A percentile compares a stretch with the other conserved stretches of the same genome.
These are phyloP conservation scores for Puccinia novopanici DNA, from an alignment of 1,284 basidiomycete species.

Conservation along the genomic window DNA sequence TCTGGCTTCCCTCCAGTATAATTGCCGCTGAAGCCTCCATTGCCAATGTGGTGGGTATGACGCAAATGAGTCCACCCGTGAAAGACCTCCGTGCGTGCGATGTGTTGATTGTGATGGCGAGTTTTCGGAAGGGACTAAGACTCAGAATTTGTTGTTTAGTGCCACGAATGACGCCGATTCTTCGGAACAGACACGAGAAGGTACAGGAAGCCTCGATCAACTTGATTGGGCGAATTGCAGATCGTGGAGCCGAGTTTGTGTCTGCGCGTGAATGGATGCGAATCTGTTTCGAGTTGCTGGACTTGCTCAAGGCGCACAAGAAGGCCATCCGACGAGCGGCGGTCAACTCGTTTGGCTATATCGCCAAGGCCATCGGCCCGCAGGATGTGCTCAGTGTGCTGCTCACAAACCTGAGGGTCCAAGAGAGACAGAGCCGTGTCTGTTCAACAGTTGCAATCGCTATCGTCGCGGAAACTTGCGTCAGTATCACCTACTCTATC, in stretches of 20 bases:
- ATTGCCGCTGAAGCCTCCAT: slow-evolving; percentile 98
- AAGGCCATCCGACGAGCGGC: slow-evolving; percentile 97
- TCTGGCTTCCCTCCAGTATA: slow-evolving; percentile 67
- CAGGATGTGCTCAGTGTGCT: slow-evolving; percentile 97
- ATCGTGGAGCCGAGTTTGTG: slow-evolving; percentile 97
- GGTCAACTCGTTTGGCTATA: slow-evolving; percentile 99
- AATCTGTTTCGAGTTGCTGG: slow-evolving; percentile 97
- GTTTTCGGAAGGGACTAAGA: background rate
- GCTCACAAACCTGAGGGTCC: slow-evolving; percentile 92
- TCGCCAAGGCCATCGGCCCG: slow-evolving; percentile 97
- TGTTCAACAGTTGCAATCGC: slow-evolving; percentile 97
- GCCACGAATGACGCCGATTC: slow-evolving; percentile 98
- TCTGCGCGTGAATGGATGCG: slow-evolving; percentile 95
- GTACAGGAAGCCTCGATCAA: slow-evolving; percentile 99
- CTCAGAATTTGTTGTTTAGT: slow-evolving; percentile 64
- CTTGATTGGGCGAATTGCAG: slow-evolving; percentile 98
- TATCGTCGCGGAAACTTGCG: slow-evolving; percentile 54
- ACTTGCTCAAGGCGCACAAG: slow-evolving; percentile 97
- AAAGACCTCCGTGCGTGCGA: slow-evolving; percentile 84
- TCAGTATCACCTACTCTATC: background rate
- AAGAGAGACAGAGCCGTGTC: slow-evolving; percentile 97
- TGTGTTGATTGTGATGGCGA: background rate
- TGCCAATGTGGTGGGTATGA: slow-evolving; percentile 99
- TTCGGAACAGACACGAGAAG: slow-evolving; percentile 98
- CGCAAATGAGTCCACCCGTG: slow-evolving; percentile 98